Conservation (phyloP, 164 flowering plant species). For the Litsea cubeba region DNA sequence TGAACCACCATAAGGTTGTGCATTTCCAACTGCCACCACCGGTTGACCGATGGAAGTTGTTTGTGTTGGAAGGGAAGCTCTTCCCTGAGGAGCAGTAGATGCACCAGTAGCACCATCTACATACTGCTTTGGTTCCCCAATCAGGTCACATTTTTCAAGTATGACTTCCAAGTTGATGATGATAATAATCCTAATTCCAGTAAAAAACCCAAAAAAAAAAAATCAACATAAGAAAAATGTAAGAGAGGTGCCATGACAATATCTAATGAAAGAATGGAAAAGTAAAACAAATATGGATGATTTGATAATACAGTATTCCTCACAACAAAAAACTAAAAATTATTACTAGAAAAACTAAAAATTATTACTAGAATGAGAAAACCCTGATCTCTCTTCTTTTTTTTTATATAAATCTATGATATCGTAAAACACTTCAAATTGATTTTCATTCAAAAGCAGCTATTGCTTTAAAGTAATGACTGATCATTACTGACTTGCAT, state of each 20-base stretch:
- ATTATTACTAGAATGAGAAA: too few species aligned
- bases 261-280: background rate
- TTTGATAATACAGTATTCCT: background rate
- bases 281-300: background rate
- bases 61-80: constrained; percentile 31
- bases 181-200: constrained; percentile 66
- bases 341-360: too few species aligned
- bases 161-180: constrained; percentile 62
- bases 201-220: background rate
- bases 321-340: too few species aligned
- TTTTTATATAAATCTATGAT: background rate
- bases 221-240: background rate
- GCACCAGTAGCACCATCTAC: constrained; percentile 18
- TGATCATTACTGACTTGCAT: background rate
- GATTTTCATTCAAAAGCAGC: background rate
- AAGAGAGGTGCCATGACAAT: too few species aligned
- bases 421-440: too few species aligned
- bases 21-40: constrained; percentile 23
- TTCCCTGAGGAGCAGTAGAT: constrained; percentile 24
- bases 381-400: background rate
- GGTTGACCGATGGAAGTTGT: constrained; percentile 34
- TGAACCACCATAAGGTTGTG: constrained; percentile 21
- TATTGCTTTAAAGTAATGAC: background rate
- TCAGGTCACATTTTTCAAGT: constrained; percentile 45
- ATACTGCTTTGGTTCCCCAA: constrained; percentile 66